Conservation (phyloP, 2,329 filamentous ascomycete species). For the Colletotrichum horii region DNA sequence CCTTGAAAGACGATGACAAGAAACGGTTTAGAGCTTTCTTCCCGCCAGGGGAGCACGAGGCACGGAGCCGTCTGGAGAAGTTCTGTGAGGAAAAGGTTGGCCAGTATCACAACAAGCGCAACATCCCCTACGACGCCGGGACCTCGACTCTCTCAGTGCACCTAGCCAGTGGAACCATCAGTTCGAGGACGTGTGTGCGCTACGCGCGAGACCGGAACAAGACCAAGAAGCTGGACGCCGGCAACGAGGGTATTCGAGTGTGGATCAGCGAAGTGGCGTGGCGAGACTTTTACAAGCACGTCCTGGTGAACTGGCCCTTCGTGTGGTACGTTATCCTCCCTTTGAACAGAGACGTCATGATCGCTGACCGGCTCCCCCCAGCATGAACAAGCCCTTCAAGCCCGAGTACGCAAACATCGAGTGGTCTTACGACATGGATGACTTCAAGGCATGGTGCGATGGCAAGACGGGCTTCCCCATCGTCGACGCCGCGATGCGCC, state of each 20-base stretch:
- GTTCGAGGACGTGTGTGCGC: conserved; percentile 69
- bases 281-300: conserved; percentile 89
- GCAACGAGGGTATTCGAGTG: conserved; percentile 66
- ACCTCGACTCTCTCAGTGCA: conserved; percentile 78
- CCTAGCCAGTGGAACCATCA: conserved; percentile 71
- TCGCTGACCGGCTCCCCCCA: conserved; percentile 8
- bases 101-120: conserved; percentile 68
- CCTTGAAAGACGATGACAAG: conserved; percentile 62
- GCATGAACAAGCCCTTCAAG: conserved; percentile 72
- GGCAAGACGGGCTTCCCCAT: conserved; percentile 83
- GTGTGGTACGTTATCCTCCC: conserved; percentile 60
- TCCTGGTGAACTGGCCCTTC: conserved; percentile 85
- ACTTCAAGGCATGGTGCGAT: conserved; percentile 76
- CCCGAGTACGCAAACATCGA: conserved; percentile 81
- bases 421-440: conserved; percentile 77
- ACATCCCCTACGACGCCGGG: conserved; percentile 64
- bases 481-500: conserved; percentile 86
- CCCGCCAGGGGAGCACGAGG: conserved; percentile 80
- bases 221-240: conserved; percentile 69
- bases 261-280: conserved; percentile 88
- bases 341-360: neutral
- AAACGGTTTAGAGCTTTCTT: conserved; percentile 65
- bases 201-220: conserved; percentile 67
- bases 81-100: conserved; percentile 71
- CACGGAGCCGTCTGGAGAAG: conserved; percentile 63